Evolutionary conservation across 345 rosid genomes (phyloP), one percentile per base, ranked within the genome.

Genomic region (Heritiera littoralis): DNA sequence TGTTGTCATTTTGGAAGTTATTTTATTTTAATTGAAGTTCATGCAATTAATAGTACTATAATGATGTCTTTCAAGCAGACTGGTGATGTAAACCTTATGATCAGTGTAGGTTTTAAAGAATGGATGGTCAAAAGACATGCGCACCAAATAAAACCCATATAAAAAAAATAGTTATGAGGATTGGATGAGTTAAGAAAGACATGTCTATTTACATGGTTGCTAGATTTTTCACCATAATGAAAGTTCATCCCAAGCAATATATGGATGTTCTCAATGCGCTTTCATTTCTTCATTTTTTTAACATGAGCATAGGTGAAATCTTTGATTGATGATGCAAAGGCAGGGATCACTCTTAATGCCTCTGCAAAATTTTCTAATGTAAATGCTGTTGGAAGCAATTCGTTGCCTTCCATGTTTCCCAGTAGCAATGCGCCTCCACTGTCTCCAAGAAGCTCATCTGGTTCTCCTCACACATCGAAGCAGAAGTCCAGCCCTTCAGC

Each of bases 391-490:
- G 85, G 89, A 10, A 87, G 89, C 81, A 86, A 82, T 89, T 83
- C 91, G 43, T 77, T 91, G 80, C 94, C 98, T 40, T 94, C 97
- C 81, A 89, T 89, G 86, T 93, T 94, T 88, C 89, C 95, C 54
- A 83, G 87, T 58, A 93, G 92, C 54, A 92, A 87, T 61, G 86
- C 97, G 46, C 98, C 98, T 77, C 98, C 98, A 63, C 90, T 95
- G 79, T 92, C 98, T 67, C 98, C 98, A 15, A 88, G 95, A 83
- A 85, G 93, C 79, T 77, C 90, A 46, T 80, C 97, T 54, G 94
- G 89, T 55, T 92, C 98, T 67, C 98, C 97, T 54, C 89, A 92
- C 77, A 79, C 83, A 79, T 87, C 87, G 20, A 90, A 87, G 86
- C 94, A 84, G 77, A 92, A 90, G 83, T 83, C 76, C 43, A 92